Conservation (phyloP, 176 grass and related monocot genomes). For the Triticum dicoccoides region DNA sequence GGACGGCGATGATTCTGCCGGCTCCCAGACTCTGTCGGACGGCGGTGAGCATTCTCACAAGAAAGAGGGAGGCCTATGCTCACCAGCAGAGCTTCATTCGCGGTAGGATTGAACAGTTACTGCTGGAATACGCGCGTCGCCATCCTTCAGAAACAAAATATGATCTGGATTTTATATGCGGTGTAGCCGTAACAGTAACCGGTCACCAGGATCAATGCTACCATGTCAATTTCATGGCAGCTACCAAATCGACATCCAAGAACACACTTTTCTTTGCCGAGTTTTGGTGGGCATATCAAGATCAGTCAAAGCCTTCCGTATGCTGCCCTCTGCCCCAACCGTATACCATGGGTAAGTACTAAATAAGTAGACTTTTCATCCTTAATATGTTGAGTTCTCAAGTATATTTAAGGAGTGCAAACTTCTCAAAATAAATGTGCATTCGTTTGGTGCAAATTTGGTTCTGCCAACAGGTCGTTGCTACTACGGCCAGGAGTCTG, state of each 20-base stretch:
- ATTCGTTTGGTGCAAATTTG: background rate
- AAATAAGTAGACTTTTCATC: no score
- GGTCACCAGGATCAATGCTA: no score
- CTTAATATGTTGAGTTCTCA: background rate
- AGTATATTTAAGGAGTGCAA: background rate
- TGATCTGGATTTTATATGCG: background rate
- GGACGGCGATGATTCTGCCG: no score
- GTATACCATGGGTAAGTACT: background rate
- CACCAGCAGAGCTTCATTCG: background rate
- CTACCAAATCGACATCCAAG: background rate
- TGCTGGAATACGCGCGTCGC: background rate
- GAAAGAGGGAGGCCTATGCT: background rate
- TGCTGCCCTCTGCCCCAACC: constrained; percentile 4
- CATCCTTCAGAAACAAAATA: background rate
- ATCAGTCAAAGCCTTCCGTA: background rate
- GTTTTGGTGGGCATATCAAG: background rate
- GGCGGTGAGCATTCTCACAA: background rate
- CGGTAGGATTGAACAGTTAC: background rate
- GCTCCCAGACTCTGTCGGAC: background rate
- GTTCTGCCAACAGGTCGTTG: background rate
- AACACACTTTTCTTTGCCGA: background rate
- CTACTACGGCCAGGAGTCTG: background rate
- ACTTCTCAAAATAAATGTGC: background rate
- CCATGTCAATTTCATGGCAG: no score
- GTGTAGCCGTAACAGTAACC: background rate